phyloP scores from a whole-genome alignment of 192 early-diverging fungal genomes.

The Backusella tarrabulga region DNA sequence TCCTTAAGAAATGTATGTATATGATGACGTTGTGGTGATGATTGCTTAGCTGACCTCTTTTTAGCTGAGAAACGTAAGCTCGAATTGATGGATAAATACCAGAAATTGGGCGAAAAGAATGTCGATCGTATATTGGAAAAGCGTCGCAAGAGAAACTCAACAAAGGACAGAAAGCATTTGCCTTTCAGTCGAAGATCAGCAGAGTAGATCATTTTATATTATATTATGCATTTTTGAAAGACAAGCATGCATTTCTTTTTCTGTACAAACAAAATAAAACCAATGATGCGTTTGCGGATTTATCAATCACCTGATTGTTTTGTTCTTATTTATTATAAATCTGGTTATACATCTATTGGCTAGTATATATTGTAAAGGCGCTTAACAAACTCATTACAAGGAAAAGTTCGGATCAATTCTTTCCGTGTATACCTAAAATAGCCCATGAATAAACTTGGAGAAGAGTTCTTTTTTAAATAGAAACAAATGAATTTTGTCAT shows the following conservation, averaged over 20 bases:
- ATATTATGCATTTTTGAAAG: neutral
- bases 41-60: neutral
- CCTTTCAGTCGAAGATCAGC: conserved; percentile 43
- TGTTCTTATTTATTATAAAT: neutral
- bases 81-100: conserved; percentile 85
- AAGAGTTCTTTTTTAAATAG: too few species aligned
- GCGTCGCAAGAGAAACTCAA: conserved; percentile 89
- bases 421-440: neutral
- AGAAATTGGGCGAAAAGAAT: conserved; percentile 66
- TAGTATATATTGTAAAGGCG: conserved; percentile 48
- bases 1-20: conserved; percentile 80
- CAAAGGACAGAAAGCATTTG: conserved; percentile 76
- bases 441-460: neutral
- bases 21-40: conserved; percentile 4
- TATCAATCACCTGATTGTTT: neutral
- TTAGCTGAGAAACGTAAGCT: conserved; percentile 78
- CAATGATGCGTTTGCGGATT: neutral
- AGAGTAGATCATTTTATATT: conserved; percentile 38
- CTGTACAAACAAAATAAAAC: neutral
- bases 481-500: conserved; percentile 41
- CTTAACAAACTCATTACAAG: conserved; percentile 43
- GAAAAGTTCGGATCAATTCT: conserved; percentile 3
- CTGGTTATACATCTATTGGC: too few species aligned
- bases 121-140: conserved; percentile 90
- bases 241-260: neutral